These are phyloP conservation scores for Rhodotorula sp. DNA, from an alignment of 1,284 basidiomycete genomes.

Conservation along the genomic window DNA sequence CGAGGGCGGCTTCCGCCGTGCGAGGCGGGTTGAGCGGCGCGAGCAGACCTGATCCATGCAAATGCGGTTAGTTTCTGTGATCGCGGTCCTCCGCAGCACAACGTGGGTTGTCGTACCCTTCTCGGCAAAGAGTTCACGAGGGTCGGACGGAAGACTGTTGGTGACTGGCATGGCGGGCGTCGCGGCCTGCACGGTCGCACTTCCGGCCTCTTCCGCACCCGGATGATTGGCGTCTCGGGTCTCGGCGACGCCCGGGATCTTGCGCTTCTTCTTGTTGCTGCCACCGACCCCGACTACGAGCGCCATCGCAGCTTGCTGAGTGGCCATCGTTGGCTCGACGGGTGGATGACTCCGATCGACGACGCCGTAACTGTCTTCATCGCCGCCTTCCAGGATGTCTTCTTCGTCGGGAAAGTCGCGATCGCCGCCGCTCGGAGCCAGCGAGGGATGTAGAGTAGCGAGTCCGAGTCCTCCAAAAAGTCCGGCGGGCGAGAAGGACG, in stretches of 20 bases:
- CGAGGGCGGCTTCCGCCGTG: constrained; percentile 39
- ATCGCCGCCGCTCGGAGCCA: constrained; percentile 6
- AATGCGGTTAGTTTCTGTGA: background rate
- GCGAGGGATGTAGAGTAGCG: constrained; percentile 24
- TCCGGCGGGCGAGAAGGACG: constrained; percentile 33
- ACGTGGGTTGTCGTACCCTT: background rate
- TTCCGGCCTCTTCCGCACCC: background rate
- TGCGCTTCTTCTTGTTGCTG: constrained; percentile 42
- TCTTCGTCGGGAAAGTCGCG: constrained; percentile 17
- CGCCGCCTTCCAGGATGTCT: constrained; percentile 23
- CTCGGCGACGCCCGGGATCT: constrained; percentile 27
- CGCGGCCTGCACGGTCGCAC: background rate
- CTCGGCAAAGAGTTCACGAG: background rate
- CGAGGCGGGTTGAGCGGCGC: constrained; percentile 36
- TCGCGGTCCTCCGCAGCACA: background rate
- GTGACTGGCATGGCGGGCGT: background rate
- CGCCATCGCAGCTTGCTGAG: constrained; percentile 12
- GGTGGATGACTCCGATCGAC: constrained; percentile 30
- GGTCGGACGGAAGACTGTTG: background rate
- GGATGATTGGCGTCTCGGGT: background rate
- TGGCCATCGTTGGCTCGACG: constrained; percentile 19
- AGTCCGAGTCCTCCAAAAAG: constrained; percentile 33
- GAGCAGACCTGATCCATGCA: constrained; percentile 9
- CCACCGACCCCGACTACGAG: constrained; percentile 11
- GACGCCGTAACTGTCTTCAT: constrained; percentile 33